These are phyloP conservation scores for Crithidia fasciculata DNA, from an alignment of 208 protist genomes.

Conservation along the genomic window DNA sequence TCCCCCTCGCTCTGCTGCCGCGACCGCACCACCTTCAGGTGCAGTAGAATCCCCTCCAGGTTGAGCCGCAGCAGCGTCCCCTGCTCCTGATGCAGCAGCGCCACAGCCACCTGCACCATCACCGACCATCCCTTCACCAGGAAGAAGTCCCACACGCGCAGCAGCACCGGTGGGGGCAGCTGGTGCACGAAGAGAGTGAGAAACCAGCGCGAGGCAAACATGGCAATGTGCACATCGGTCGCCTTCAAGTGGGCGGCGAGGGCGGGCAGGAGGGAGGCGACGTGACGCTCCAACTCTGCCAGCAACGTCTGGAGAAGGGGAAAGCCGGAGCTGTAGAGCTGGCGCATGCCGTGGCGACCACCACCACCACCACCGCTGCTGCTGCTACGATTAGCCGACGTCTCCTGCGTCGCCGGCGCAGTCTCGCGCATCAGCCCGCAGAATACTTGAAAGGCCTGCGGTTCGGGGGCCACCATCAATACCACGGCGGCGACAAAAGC, in stretches of 20 bases:
- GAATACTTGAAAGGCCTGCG: constrained; percentile 44
- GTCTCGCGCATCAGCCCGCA: constrained; percentile 37
- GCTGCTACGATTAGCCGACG: no score
- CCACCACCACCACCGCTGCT: neutral
- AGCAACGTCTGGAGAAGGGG: constrained; percentile 45
- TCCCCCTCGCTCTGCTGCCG: constrained; percentile 14
- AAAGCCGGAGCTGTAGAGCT: constrained; percentile 60
- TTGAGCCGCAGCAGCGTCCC: constrained; percentile 38
- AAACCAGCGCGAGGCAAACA: constrained; percentile 69
- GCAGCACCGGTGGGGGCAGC: constrained; percentile 46
- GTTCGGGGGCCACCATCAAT: constrained; percentile 56
- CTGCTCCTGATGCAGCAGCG: constrained; percentile 53
- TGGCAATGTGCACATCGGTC: constrained; percentile 34
- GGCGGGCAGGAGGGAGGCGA: constrained; percentile 40
- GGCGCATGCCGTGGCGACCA: constrained; percentile 35
- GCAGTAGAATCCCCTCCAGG: constrained; percentile 53
- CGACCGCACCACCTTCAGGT: constrained; percentile 36
- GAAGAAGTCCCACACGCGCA: constrained; percentile 65
- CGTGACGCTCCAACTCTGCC: constrained; percentile 28
- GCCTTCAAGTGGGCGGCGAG: constrained; percentile 47
- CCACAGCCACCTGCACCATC: constrained; percentile 52
- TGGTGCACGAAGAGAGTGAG: constrained; percentile 70
- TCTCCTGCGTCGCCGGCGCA: neutral
- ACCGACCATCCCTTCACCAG: constrained; percentile 53
- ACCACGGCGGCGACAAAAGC: constrained; percentile 63